Percentiles rank a stretch among this genome's conserved stretches.
phyloP scores from a whole-genome alignment of 768 basidiomycete genomes.

The Wakefieldia striispora region DNA sequence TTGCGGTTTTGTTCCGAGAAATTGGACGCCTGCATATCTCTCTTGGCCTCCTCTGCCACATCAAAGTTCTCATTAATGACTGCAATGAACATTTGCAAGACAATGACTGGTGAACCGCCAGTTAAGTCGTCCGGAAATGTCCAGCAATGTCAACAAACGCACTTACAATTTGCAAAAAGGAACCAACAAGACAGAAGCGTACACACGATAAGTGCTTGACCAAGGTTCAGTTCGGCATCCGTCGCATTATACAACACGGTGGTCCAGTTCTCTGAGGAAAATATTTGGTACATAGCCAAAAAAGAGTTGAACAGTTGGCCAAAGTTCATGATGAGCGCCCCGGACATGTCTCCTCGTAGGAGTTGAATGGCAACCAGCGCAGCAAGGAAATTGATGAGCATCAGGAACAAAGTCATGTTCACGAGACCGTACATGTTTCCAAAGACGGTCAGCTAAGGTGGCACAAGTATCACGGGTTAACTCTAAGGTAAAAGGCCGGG shows the following conservation, averaged over 20 bases:
- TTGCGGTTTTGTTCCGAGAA: conserved; percentile 62
- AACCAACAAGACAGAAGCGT: conserved; percentile 82
- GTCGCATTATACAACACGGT: conserved; percentile 63
- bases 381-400: conserved; percentile 83
- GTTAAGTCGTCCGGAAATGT: background rate
- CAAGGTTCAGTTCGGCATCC: conserved; percentile 55
- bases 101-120: conserved; percentile 58
- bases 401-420: conserved; percentile 90
- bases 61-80: conserved; percentile 96
- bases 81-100: conserved; percentile 95
- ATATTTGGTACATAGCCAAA: conserved; percentile 82
- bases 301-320: conserved; percentile 83
- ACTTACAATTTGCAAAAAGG: conserved; percentile 87
- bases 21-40: conserved; percentile 71
- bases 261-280: conserved; percentile 96
- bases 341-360: conserved; percentile 47
- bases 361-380: conserved; percentile 65
- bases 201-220: conserved; percentile 69
- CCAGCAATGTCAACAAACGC: background rate
- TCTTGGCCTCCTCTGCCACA: conserved; percentile 89
- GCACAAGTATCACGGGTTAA: background rate
- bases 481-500: background rate
- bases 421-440: conserved; percentile 87
- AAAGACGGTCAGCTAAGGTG: conserved; percentile 72
- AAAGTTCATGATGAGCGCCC: conserved; percentile 62